Percentiles rank a stretch among this genome's conserved stretches.
Conservation (phyloP, 2,329 filamentous ascomycete species). For the Monilinia polystroma region DNA sequence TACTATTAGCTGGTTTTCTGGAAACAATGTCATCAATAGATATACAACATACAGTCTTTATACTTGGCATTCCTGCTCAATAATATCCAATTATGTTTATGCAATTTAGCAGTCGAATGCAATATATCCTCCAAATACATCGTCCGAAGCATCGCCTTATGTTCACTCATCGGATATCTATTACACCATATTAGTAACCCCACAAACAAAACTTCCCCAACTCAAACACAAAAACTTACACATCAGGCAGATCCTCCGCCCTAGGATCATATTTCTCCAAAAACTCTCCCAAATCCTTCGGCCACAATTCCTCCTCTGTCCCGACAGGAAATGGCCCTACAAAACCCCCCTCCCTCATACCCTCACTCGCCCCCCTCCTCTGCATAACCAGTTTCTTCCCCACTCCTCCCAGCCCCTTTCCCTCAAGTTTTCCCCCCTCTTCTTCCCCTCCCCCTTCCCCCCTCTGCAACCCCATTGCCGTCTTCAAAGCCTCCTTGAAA, state of each 20-base stretch:
- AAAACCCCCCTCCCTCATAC: not conserved
- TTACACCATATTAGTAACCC: not conserved
- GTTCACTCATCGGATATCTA: slow-evolving; percentile 21
- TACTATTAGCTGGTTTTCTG: not conserved
- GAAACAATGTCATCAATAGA: not conserved
- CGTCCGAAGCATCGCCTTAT: slow-evolving; percentile 24
- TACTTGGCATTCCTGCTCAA: slow-evolving; percentile 27
- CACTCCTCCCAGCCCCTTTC: not conserved
- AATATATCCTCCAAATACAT: slow-evolving; percentile 29
- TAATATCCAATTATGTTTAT: slow-evolving; percentile 29
- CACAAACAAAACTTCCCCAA: not conserved
- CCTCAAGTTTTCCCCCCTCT: too few species aligned
- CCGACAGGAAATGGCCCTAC: too few species aligned
- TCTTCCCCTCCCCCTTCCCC: not conserved
- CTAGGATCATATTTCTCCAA: slow-evolving; percentile 28
- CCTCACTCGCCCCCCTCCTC: slow-evolving; percentile 6
- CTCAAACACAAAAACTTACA: not conserved
- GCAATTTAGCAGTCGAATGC: slow-evolving; percentile 26
- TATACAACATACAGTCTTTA: slow-evolving; percentile 23
- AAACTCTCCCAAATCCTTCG: slow-evolving; percentile 18
- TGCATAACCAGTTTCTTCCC: not conserved
- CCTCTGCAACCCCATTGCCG: not conserved
- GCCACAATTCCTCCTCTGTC: not conserved
- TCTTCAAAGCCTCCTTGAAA: not conserved
- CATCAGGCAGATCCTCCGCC: not conserved